phyloP scores from a whole-genome alignment of 1,139 yeast species.

The Kurtzmaniella quercitrusa region DNA sequence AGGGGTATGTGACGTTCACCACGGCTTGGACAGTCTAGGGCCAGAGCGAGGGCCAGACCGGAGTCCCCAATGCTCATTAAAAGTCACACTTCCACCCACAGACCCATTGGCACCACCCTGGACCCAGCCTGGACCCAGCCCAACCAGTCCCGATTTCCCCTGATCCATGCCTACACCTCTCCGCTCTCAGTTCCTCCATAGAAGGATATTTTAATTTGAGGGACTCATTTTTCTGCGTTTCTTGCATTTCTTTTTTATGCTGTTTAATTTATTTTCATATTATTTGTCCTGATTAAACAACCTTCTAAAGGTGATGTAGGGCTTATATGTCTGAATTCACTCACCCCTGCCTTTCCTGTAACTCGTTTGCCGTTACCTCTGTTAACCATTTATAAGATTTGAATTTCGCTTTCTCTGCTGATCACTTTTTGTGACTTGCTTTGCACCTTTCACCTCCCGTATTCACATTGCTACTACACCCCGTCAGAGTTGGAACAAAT shows the following conservation, averaged over 20 bases:
- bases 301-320: constrained; percentile 1
- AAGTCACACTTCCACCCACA: no score
- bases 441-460: background rate
- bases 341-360: constrained; percentile 8
- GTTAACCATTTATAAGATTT: constrained; percentile 5
- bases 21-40: no score
- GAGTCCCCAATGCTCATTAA: no score
- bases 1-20: no score
- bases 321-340: constrained; percentile 8
- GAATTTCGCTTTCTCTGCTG: constrained; percentile 3
- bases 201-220: background rate
- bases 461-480: background rate
- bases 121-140: no score
- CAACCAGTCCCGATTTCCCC: no score
- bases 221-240: background rate
- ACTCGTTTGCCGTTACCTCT: constrained; percentile 5
- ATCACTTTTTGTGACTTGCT: background rate
- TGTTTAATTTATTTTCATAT: background rate
- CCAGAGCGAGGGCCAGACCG: no score
- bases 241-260: background rate
- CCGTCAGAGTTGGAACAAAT: background rate
- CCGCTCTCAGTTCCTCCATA: background rate
- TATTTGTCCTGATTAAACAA: constrained; percentile 2
- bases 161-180: background rate
- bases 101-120: no score